A percentile compares a stretch with the other conserved stretches of the same genome.
phyloP scores from a whole-genome alignment of 805 yeast species.

The Lipomyces oligophaga region DNA sequence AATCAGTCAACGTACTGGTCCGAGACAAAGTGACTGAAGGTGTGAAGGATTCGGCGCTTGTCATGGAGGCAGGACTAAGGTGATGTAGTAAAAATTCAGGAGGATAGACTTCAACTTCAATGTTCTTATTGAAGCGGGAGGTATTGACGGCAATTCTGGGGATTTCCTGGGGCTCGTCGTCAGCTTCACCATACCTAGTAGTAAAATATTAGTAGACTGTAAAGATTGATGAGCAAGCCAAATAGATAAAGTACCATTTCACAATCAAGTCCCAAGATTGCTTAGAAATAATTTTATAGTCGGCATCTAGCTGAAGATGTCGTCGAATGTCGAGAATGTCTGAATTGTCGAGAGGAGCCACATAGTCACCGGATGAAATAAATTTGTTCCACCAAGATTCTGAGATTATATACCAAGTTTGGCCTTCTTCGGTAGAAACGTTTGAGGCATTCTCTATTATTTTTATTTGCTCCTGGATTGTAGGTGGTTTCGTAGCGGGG shows the following conservation, averaged over 20 bases:
- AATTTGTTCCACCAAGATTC: slow-evolving; percentile 22
- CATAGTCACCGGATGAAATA: neutral
- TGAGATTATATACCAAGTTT: slow-evolving; percentile 25
- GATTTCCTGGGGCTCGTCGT: slow-evolving; percentile 2
- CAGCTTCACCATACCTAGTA: slow-evolving; percentile 8
- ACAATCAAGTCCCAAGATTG: slow-evolving; percentile 20
- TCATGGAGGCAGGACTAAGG: slow-evolving; percentile 2
- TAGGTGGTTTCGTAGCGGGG: neutral
- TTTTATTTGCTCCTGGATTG: slow-evolving; percentile 12
- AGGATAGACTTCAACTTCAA: slow-evolving; percentile 17
- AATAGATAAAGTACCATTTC: slow-evolving; percentile 11
- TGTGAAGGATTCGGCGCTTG: neutral
- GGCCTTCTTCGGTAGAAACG: slow-evolving; percentile 11
- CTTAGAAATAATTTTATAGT: slow-evolving; percentile 21
- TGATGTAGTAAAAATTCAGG: slow-evolving; percentile 11
- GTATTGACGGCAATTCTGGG: slow-evolving; percentile 13
- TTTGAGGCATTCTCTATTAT: slow-evolving; percentile 1
- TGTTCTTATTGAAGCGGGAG: slow-evolving; percentile 2
- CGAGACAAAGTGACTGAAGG: slow-evolving; percentile 18
- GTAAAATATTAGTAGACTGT: too few species aligned
- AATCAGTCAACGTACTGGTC: slow-evolving; percentile 6
- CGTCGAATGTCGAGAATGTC: slow-evolving; percentile 10
- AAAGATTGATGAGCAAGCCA: neutral
- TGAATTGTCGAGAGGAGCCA: slow-evolving; percentile 26
- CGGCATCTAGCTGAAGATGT: slow-evolving; percentile 4